Base-by-base conservation (phyloP, 768 basidiomycete species). In the Butyriboletus loyo region DNA sequence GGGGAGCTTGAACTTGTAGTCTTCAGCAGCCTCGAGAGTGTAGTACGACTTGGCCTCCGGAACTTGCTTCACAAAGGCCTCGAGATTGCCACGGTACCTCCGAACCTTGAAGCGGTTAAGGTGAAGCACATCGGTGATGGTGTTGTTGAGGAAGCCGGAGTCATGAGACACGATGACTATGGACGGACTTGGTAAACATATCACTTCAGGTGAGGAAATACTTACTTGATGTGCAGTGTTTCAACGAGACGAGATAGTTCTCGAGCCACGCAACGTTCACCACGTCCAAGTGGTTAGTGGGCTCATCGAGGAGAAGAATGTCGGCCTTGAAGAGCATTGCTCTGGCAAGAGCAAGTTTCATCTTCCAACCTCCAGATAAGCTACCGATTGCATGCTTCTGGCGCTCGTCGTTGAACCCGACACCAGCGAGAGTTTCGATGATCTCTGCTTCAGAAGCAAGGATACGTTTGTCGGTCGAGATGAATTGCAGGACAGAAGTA, bases 351-450 rank as follows among this genome's bases (percentile, higher is more conserved):
- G 95, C 95, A 57, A 98, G 87, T 83, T 97, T 98, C 95, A 98
- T 98, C 83, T 98, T 98, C 95, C 95, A 97, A 79, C 95, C 95
- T 83, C 95, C 95, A 39, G 95, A 98, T 36, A 98, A 77, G 53
- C 85, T 85, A 58, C 94, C 92, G 59, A 97, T 97, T 36, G 92
- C 74, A 56, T 89, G 80, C 58, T 74, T 77, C 75, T 97, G 95
- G 59, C 94, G 86, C 64, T 86, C 89, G 55, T 87, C 89, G 57
- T 75, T 83, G 83, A 98, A 98, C 57, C 95, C 95, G 67, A 97
- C 95, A 46, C 91, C 88, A 21, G 86, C 83, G 51, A 98, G 86
- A 48, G 89, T 90, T 70, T 85, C 81, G 44, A 89, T 72, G 69
- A 87, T 70, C 69, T 97, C 94, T 55, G 81, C 75, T 70, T 85